These are phyloP conservation scores for Jimgerdemannia flammicorona DNA, from an alignment of 192 early-diverging fungal genomes.

Conservation along the genomic window DNA sequence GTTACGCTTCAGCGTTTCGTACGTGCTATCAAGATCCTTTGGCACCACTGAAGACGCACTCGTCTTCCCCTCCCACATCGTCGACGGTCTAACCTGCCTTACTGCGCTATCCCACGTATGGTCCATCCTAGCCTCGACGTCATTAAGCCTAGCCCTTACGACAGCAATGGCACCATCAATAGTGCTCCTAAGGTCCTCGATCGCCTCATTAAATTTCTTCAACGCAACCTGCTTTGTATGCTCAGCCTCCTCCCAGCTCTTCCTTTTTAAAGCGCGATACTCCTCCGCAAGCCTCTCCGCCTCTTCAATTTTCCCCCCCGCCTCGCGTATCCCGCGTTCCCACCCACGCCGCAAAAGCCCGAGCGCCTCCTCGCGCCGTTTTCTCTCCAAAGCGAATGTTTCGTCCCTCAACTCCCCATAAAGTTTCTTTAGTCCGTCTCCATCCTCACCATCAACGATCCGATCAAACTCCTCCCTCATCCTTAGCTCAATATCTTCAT, in stretches of 20 bases:
- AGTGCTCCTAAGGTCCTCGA: conserved; percentile 11
- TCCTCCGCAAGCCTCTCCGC: conserved; percentile 7
- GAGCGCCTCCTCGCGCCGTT: background rate
- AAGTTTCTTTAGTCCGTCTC: background rate
- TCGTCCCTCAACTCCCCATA: background rate
- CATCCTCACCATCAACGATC: background rate
- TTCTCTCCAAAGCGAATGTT: background rate
- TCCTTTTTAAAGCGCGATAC: conserved; percentile 2
- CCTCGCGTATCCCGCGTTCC: conserved; percentile 2
- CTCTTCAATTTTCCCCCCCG: conserved; percentile 8
- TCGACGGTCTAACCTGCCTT: background rate
- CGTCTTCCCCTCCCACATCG: background rate
- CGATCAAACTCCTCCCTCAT: background rate
- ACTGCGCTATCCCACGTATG: conserved; percentile 6
- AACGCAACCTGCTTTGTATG: conserved; percentile 11
- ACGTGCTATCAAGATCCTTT: conserved; percentile 1
- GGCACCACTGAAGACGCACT: background rate
- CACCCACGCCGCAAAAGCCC: background rate
- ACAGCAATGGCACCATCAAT: conserved; percentile 13
- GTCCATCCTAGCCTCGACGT: conserved; percentile 6
- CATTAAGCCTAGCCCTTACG: conserved; percentile 11
- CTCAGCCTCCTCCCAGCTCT: conserved; percentile 21
- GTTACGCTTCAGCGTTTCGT: conserved; percentile 24
- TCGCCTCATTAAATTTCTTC: background rate
- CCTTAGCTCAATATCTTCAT: background rate